phyloP scores from a whole-genome alignment of 495 filamentous ascomycete genomes.

The Aspergillus sparsus region DNA sequence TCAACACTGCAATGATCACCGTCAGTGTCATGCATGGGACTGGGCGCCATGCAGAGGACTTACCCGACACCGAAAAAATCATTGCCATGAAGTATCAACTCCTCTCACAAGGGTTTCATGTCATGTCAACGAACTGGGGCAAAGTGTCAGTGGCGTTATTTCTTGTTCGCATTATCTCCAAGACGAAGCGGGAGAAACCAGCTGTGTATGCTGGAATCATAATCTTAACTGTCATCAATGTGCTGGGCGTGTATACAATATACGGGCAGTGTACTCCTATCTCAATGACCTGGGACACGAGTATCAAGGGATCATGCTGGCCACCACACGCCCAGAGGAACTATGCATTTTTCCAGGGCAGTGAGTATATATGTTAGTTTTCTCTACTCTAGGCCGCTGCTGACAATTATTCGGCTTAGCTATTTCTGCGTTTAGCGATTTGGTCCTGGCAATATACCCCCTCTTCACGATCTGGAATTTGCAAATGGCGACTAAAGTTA shows the following conservation, averaged over 20 bases:
- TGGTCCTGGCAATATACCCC: conserved; percentile 19
- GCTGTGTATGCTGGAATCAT: conserved; percentile 12
- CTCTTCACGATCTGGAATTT: conserved; percentile 16
- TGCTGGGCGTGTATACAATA: conserved; percentile 13
- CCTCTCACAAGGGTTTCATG: conserved; percentile 20
- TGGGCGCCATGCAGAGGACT: conserved; percentile 7
- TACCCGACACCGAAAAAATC: neutral
- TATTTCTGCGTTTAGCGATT: conserved; percentile 13
- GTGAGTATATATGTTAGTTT: conserved; percentile 3
- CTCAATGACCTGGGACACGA: conserved; percentile 9
- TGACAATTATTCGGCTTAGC: conserved; percentile 6
- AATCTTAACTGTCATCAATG: conserved; percentile 11
- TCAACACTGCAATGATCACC: conserved; percentile 12
- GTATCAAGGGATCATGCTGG: conserved; percentile 15
- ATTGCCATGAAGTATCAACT: conserved; percentile 14
- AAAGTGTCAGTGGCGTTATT: conserved; percentile 21
- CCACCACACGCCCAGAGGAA: conserved; percentile 11
- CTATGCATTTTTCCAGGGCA: conserved; percentile 18
- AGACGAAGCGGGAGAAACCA: conserved; percentile 13
- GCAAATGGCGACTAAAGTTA: conserved; percentile 18
- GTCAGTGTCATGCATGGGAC: conserved; percentile 13
- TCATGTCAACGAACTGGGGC: conserved; percentile 22
- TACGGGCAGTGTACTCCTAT: conserved; percentile 19
- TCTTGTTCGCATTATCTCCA: conserved; percentile 18
- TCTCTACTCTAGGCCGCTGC: neutral